Percentiles rank a stretch among this genome's conserved stretches.
phyloP scores from a whole-genome alignment of 208 protist genomes.

The Acanthamoeba polyphaga region DNA sequence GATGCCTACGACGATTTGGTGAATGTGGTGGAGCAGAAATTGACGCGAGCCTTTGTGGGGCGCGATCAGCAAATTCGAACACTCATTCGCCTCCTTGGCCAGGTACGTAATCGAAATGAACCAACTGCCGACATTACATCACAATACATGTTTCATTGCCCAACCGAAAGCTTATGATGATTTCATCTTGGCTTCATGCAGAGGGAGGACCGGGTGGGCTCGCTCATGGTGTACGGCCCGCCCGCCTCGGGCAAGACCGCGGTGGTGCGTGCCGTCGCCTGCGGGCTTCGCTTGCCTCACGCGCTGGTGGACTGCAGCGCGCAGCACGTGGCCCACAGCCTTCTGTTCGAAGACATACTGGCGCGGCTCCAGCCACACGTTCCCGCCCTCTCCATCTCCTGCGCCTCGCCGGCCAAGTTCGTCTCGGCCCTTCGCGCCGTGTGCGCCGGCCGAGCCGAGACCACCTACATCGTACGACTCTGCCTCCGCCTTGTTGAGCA shows the following conservation, averaged over 20 bases:
- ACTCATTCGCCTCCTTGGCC: neutral
- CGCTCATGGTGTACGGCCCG: slow-evolving; percentile 25
- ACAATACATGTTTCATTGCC: neutral
- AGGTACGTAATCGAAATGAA: neutral
- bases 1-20: neutral
- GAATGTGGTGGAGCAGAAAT: neutral
- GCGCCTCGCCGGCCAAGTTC: slow-evolving; percentile 22
- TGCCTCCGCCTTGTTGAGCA: neutral
- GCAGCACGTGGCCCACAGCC: slow-evolving; percentile 11
- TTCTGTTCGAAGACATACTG: slow-evolving; percentile 50
- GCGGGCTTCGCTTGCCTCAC: slow-evolving; percentile 39
- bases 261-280: slow-evolving; percentile 10
- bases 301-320: slow-evolving; percentile 55
- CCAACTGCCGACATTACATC: neutral
- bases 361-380: slow-evolving; percentile 37
- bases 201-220: neutral
- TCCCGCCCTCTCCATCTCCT: neutral
- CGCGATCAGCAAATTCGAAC: slow-evolving; percentile 17
- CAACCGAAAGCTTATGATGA: neutral
- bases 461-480: slow-evolving; percentile 20
- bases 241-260: slow-evolving; percentile 45
- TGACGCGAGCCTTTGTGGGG: slow-evolving; percentile 15
- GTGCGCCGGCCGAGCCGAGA: neutral
- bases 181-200: neutral
- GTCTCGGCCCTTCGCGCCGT: neutral